Evolutionary conservation across 768 basidiomycete genomes (phyloP), one percentile per base, ranked within the genome.

Genomic region (Lactifluus volemus): DNA sequence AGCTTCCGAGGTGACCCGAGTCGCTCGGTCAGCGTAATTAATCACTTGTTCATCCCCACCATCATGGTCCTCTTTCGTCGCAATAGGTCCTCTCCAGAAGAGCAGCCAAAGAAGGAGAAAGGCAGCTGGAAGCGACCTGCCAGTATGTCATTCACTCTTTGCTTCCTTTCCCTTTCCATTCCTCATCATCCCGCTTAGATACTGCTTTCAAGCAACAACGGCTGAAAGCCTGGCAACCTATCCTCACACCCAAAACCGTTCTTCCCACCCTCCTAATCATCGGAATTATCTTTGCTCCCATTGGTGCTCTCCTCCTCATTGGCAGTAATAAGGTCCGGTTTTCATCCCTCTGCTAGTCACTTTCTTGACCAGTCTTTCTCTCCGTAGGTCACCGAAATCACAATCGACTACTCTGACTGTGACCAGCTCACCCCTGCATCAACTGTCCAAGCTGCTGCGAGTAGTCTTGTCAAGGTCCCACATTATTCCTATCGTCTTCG

Each of bases 151-250:
- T 53, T 49, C 15, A 48, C 53, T 48, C 53, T 57, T 62, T 49
- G 62, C 51, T 17, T 55, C 58, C 56, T 53, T 57, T 25, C 25
- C 25, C 25, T 51, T 21, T 49, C 61, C 53, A 64, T 65, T 65
- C 63, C 59, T 69, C 64, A 67, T 62, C 45, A 48, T 67, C 5
- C 49, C 52, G 49, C 56, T 53, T 73, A 97, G 93, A 98, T 75
- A 98, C 95, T 61, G 96, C 95, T 44, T 98, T 97, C 83, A 98
- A 97, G 77, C 97, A 99, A 73, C 97, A 99, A 74, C 89, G 97
- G 58, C 83, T 99, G 71, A 98, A 98, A 78, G 97, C 97, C 70
- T 99, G 97, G 97, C 97, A 99, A 80, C 97, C 97, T 9, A 98
- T 99, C 71, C 81, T 98, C 50, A 98, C 95, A 5, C 97, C 97